A percentile compares a stretch with the other conserved stretches of the same genome.
Conservation (phyloP, 2,329 filamentous ascomycete genomes). For the Bipolaris victoriae region DNA sequence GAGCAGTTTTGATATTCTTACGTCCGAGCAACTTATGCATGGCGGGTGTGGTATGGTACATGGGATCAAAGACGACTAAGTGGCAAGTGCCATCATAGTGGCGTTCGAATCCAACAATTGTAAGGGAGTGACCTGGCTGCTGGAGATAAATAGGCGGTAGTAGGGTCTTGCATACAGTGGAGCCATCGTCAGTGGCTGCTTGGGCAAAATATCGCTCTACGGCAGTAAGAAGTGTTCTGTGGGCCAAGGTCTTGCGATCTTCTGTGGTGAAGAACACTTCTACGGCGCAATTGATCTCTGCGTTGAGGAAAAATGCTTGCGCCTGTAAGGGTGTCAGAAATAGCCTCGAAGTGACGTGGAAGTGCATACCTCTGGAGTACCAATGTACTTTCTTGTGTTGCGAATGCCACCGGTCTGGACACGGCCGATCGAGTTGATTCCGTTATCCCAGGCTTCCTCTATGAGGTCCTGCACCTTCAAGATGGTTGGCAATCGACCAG, state of each 20-base stretch:
- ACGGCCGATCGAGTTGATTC: constrained; percentile 76
- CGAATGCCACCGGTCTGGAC: constrained; percentile 84
- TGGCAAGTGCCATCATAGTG: constrained; percentile 67
- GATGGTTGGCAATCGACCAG: constrained; percentile 71
- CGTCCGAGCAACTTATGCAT: constrained; percentile 65
- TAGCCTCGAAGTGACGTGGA: background rate
- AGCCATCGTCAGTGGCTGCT: constrained; percentile 54
- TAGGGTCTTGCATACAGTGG: constrained; percentile 71
- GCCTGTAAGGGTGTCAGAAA: constrained; percentile 61
- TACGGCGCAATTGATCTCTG: constrained; percentile 63
- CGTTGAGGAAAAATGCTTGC: constrained; percentile 74
- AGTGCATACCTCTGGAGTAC: constrained; percentile 76
- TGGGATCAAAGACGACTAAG: constrained; percentile 87
- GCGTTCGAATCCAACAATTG: constrained; percentile 83
- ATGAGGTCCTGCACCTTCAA: constrained; percentile 85
- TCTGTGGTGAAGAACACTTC: constrained; percentile 61
- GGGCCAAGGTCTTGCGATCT: constrained; percentile 56
- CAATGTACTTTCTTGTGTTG: constrained; percentile 94
- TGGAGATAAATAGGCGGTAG: constrained; percentile 90
- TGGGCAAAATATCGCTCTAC: constrained; percentile 77
- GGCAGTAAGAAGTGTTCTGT: constrained; percentile 65
- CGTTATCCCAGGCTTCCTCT: constrained; percentile 85
- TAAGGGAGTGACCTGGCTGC: constrained; percentile 88
- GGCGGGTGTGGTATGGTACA: constrained; percentile 71
- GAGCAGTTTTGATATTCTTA: constrained; percentile 52